Percentiles rank a stretch among this genome's conserved stretches.
Evolutionary conservation across 495 filamentous ascomycete species (phyloP).

Genomic region (Tricharina praecox): DNA sequence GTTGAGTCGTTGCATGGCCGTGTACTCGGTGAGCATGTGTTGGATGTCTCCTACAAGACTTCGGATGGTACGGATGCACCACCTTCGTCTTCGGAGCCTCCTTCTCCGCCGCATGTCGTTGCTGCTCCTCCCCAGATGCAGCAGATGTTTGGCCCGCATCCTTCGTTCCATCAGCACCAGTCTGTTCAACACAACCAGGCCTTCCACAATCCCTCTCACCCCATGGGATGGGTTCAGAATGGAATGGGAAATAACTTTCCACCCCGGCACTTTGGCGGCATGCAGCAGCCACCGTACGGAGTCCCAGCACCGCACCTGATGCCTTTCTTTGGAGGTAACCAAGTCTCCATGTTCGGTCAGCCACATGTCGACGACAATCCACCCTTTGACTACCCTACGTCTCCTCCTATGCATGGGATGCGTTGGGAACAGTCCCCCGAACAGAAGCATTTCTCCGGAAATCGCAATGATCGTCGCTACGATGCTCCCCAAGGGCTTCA

Average conservation of each 20-base stretch:
- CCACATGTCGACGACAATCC: not conserved
- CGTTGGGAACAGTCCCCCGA: not conserved
- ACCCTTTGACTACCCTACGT: not conserved
- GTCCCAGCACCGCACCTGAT: not conserved
- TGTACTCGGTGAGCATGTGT: constrained; percentile 6
- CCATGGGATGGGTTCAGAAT: constrained; percentile 1
- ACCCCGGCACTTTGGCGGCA: not conserved
- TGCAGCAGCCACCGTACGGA: not conserved
- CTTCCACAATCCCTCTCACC: constrained; percentile 9
- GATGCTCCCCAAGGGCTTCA: not conserved
- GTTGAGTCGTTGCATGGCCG: constrained; percentile 18
- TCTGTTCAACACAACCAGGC: constrained; percentile 5
- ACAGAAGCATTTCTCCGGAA: not conserved
- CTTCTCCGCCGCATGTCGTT: not conserved
- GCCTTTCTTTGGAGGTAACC: not conserved
- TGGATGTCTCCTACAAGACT: constrained; percentile 25
- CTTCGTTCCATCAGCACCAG: constrained; percentile 8
- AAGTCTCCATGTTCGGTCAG: not conserved
- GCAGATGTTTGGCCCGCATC: not conserved
- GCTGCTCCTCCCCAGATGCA: not conserved
- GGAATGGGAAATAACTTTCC: constrained; percentile 5
- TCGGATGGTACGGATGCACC: not conserved
- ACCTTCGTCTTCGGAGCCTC: not conserved
- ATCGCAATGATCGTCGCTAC: not conserved
- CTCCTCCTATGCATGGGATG: not conserved